Conservation (phyloP, 2,329 filamentous ascomycete species). For the Monosporascus sp. region DNA sequence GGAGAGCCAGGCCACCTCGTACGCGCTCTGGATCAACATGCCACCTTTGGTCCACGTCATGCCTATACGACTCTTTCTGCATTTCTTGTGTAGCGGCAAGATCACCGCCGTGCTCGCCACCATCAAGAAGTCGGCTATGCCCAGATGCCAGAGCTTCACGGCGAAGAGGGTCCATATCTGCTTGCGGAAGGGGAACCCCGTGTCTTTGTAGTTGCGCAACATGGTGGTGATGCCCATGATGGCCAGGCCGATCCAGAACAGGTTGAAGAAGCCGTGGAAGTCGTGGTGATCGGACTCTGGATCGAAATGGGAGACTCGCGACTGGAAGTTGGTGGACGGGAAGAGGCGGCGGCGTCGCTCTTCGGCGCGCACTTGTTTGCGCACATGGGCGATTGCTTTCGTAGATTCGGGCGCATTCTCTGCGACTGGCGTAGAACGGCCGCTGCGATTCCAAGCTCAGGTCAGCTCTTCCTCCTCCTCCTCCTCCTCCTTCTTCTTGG, state of each 20-base stretch:
- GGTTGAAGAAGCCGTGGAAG: constrained; percentile 94
- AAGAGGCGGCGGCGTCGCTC: constrained; percentile 80
- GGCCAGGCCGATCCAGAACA: constrained; percentile 95
- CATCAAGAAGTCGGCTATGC: constrained; percentile 79
- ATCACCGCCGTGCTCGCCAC: constrained; percentile 67
- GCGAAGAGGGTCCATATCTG: constrained; percentile 86
- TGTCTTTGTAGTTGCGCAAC: constrained; percentile 89
- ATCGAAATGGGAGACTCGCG: constrained; percentile 92
- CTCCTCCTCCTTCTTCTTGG: neutral
- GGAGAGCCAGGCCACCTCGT: constrained; percentile 71
- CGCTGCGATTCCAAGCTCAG: constrained; percentile 43
- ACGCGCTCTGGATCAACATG: constrained; percentile 77
- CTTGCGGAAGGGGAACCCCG: constrained; percentile 77
- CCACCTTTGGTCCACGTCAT: constrained; percentile 74
- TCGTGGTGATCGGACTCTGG: constrained; percentile 86
- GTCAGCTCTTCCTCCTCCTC: constrained; percentile 1
- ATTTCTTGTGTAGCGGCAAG: constrained; percentile 67
- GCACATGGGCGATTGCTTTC: constrained; percentile 77
- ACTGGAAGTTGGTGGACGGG: constrained; percentile 85
- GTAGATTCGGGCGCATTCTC: constrained; percentile 90
- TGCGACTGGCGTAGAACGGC: constrained; percentile 76
- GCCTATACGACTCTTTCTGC: constrained; percentile 46
- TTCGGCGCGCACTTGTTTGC: constrained; percentile 76
- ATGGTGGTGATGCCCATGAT: constrained; percentile 98
- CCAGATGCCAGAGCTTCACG: constrained; percentile 83